Conservation (phyloP, 163 green algal species). For the Prototheca wickerhamii region DNA sequence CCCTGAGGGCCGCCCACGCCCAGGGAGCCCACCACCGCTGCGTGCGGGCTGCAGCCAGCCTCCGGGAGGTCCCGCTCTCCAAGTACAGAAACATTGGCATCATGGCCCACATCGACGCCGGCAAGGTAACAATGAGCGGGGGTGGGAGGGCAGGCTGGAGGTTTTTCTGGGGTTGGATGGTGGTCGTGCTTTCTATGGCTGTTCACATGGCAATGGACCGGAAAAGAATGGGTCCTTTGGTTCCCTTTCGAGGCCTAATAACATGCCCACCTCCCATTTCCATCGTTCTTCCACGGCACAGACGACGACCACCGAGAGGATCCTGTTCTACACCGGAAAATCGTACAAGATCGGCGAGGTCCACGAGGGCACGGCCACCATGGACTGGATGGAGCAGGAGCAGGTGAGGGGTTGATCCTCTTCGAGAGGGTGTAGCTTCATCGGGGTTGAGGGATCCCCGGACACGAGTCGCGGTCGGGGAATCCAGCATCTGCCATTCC, state of each 20-base stretch:
- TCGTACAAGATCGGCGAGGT: conserved; percentile 99
- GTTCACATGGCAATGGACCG: not conserved
- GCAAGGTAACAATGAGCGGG: conserved; percentile 65
- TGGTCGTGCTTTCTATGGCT: not conserved
- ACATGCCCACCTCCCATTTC: not conserved
- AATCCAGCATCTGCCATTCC: no score
- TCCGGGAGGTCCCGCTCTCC: conserved; percentile 22
- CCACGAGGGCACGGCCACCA: conserved; percentile 96
- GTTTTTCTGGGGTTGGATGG: no score
- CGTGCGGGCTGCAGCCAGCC: conserved; percentile 1
- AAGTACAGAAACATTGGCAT: conserved; percentile 72
- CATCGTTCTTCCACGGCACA: conserved; percentile 25
- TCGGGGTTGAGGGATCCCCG: no score
- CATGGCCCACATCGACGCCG: conserved; percentile 94
- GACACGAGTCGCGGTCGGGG: no score
- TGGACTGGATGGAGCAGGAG: conserved; percentile 99
- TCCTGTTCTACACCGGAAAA: conserved; percentile 98
- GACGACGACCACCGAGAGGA: conserved; percentile 96
- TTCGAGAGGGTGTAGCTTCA: no score
- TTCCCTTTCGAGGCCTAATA: not conserved
- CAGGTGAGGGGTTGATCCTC: conserved; percentile 21
- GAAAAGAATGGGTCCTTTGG: not conserved
- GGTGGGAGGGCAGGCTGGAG: not conserved
- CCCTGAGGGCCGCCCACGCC: not conserved
- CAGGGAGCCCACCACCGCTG: not conserved